Evolutionary conservation across 805 yeast species (phyloP).

Genomic region (Metschnikowia kofuensis): DNA sequence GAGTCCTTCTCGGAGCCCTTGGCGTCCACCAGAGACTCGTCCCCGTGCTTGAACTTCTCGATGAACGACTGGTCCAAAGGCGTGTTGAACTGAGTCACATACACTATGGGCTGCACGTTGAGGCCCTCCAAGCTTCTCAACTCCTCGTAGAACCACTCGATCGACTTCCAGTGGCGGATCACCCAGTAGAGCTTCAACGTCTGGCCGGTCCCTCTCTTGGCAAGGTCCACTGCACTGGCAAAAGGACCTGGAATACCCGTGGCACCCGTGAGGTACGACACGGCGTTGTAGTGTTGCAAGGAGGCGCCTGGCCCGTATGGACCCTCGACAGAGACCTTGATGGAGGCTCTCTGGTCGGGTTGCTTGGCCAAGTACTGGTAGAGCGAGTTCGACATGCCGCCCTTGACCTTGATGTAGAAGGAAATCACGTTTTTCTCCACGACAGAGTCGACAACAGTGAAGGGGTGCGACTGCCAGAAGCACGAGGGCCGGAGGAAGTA

Average conservation of each 20-base stretch:
- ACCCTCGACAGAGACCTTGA: slow-evolving; percentile 55
- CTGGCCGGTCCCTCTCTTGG: slow-evolving; percentile 13
- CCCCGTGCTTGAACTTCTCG: slow-evolving; percentile 8
- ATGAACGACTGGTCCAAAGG: slow-evolving; percentile 17
- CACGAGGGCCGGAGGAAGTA: slow-evolving; percentile 50
- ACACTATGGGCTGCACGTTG: slow-evolving; percentile 37
- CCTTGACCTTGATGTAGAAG: slow-evolving; percentile 49
- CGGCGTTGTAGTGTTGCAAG: slow-evolving; percentile 44
- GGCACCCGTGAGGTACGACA: slow-evolving; percentile 60
- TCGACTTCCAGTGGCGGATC: slow-evolving; percentile 36
- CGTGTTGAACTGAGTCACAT: slow-evolving; percentile 21
- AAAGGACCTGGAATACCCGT: slow-evolving; percentile 60
- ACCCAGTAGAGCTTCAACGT: slow-evolving; percentile 35
- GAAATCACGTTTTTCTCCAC: slow-evolving; percentile 39
- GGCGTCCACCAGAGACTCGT: slow-evolving; percentile 4
- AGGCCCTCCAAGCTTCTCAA: slow-evolving; percentile 32
- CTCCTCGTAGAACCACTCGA: slow-evolving; percentile 41
- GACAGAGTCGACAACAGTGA: slow-evolving; percentile 50
- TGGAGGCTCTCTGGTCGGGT: slow-evolving; percentile 31
- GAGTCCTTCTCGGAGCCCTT: slow-evolving; percentile 13
- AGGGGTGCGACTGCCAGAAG: slow-evolving; percentile 76
- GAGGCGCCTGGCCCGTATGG: slow-evolving; percentile 55
- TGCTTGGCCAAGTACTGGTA: slow-evolving; percentile 26
- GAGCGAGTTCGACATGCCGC: slow-evolving; percentile 53
- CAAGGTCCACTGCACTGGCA: slow-evolving; percentile 38